A percentile compares a stretch with the other conserved stretches of the same genome.
Evolutionary conservation across 495 filamentous ascomycete genomes (phyloP).

Genomic region (Pyronema domesticum): DNA sequence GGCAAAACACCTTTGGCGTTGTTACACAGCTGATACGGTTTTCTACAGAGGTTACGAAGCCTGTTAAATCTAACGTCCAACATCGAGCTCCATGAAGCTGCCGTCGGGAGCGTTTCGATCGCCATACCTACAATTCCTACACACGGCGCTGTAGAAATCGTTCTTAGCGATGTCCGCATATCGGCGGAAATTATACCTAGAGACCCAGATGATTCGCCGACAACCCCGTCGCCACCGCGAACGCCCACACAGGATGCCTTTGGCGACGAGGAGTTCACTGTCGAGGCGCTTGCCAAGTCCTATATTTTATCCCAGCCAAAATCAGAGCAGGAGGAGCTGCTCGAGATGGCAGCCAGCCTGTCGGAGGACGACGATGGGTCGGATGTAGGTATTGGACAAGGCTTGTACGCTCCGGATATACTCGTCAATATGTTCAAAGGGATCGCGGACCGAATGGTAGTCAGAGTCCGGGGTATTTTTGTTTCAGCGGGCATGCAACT

Average conservation of each 20-base stretch:
- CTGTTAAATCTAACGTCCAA: conserved; percentile 6
- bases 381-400: conserved; percentile 52
- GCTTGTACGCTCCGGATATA: conserved; percentile 59
- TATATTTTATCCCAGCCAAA: conserved; percentile 67
- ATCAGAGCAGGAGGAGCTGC: conserved; percentile 49
- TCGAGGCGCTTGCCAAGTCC: conserved; percentile 69
- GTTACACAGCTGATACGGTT: neutral
- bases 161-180: conserved; percentile 13
- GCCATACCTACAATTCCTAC: conserved; percentile 21
- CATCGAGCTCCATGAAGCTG: conserved; percentile 14
- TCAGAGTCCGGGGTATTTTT: conserved; percentile 49
- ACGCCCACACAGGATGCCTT: neutral
- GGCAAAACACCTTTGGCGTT: neutral
- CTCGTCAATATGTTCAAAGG: conserved; percentile 69
- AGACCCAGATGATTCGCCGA: neutral
- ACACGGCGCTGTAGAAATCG: conserved; percentile 19
- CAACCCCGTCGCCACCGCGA: neutral
- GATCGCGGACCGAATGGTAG: conserved; percentile 58
- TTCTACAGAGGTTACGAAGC: conserved; percentile 12
- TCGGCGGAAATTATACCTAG: conserved; percentile 14
- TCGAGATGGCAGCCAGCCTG: conserved; percentile 32
- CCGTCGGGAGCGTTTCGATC: conserved; percentile 21
- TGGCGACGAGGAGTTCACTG: conserved; percentile 34
- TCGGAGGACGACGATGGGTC: conserved; percentile 47
- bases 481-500: conserved; percentile 42